Base-by-base conservation (phyloP, 805 yeast species). In the Yamadazyma paraphyllophila region DNA sequence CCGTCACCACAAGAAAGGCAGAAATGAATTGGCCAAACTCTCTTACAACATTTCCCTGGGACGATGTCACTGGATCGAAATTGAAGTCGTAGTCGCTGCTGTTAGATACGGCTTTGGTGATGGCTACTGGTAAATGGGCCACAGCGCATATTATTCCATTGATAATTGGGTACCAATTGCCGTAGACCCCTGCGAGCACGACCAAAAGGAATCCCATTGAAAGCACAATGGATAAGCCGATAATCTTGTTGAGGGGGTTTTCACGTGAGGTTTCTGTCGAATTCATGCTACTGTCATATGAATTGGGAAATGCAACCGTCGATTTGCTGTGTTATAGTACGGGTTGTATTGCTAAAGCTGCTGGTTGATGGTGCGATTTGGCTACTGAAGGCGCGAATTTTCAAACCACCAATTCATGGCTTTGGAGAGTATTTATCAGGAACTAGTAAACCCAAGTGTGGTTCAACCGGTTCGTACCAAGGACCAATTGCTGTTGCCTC, bases 181-280 rank as follows among this genome's bases (percentile, higher is more conserved):
- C 86, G 69, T 81, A 88, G 10, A 94, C 73, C 43, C 96, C 90
- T 38, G 96, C 89, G 29, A 94, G 73, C 20, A 92, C 87, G 36
- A 91, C 89, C 52, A 94, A 72, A 30, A 94, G 78, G 57, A 92
- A 92, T 5, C 99, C 99, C 53, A 89, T 76, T 1, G 98, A 94
- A 26, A 92, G 75, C 38, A 91, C 82, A 33, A 83, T 74, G 12
- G 94, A 80, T 14, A 88, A 79, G 12, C 85, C 83, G 36, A 88
- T 85, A 56, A 89, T 85, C 59, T 82, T 84, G 46, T 88, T 85
- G 51, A 89, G 68, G 30, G 96, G 95, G 50, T 83, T 67, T 6
- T 32, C 34, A 26, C 77, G 46, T 42, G 54, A 50, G 13, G 54
- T 40, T 24, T 49, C 44, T 2, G 60, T 58, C 3, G 60, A 58